A percentile compares a stretch with the other conserved stretches of the same genome.
Conservation (phyloP, 208 protist genomes). For the Trichomonas tenax region DNA sequence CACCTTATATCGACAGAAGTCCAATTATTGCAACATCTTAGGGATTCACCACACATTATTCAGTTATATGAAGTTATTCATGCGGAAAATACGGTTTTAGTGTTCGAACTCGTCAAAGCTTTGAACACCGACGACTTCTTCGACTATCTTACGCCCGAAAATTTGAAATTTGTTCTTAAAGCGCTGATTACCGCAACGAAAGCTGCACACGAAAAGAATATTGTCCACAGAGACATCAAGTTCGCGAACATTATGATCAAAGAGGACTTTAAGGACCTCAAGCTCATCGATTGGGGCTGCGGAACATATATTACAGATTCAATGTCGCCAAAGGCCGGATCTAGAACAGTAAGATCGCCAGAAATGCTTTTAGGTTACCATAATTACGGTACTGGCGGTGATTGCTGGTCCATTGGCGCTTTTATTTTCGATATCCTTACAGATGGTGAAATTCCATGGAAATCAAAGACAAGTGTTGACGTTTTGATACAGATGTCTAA, state of each 20-base stretch:
- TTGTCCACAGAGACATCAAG: background rate
- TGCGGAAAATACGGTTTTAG: background rate
- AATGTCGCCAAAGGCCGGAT: background rate
- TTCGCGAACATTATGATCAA: background rate
- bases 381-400: background rate
- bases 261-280: background rate
- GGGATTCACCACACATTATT: background rate
- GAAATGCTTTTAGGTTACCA: background rate
- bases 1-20: background rate
- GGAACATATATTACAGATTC: background rate
- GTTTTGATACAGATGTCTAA: background rate
- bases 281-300: background rate
- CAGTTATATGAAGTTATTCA: constrained; percentile 4
- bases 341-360: background rate
- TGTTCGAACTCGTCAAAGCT: background rate
- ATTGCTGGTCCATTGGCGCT: background rate
- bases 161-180: background rate
- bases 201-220: background rate
- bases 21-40: background rate
- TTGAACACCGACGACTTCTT: background rate
- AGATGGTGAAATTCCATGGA: background rate
- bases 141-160: background rate
- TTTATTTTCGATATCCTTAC: background rate
- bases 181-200: background rate
- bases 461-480: background rate